Percentiles rank a stretch among this genome's conserved stretches.
phyloP scores from a whole-genome alignment of 306 rosid genomes.

The cucumber (Cucumis sativus) region DNA sequence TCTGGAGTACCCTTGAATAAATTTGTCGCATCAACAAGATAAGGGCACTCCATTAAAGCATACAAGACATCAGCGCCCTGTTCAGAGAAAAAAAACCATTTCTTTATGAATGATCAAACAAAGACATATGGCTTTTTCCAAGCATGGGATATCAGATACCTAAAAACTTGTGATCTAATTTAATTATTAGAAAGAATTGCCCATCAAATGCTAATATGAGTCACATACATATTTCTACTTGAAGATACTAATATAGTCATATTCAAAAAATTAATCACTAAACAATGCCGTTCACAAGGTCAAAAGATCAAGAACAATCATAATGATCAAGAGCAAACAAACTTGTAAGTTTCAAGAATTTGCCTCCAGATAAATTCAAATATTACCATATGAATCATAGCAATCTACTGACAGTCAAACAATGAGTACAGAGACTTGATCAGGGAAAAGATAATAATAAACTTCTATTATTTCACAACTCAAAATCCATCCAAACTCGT shows the following conservation, averaged over 20 bases:
- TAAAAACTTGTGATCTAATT: neutral
- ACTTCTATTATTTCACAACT: neutral
- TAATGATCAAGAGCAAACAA: neutral
- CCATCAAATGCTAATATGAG: neutral
- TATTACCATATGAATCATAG: neutral
- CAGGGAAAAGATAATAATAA: neutral
- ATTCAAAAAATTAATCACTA: neutral
- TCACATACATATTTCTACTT: neutral
- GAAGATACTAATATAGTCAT: neutral
- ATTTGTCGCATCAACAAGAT: conserved; percentile 33
- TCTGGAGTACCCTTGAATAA: conserved; percentile 45
- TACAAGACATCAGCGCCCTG: conserved; percentile 41
- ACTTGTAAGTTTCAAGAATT: neutral
- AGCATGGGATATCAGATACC: neutral
- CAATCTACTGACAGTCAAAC: neutral
- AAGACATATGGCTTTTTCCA: neutral
- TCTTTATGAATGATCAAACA: neutral
- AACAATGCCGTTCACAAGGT: neutral
- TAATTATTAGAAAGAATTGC: neutral
- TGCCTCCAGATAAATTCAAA: neutral
- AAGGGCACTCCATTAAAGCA: conserved; percentile 50
- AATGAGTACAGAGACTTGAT: neutral
- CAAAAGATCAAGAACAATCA: neutral
- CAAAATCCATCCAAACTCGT: neutral
- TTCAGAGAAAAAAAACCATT: conserved; percentile 13